Evolutionary conservation across 768 basidiomycete species (phyloP).

Genomic region (Mycena crocata): DNA sequence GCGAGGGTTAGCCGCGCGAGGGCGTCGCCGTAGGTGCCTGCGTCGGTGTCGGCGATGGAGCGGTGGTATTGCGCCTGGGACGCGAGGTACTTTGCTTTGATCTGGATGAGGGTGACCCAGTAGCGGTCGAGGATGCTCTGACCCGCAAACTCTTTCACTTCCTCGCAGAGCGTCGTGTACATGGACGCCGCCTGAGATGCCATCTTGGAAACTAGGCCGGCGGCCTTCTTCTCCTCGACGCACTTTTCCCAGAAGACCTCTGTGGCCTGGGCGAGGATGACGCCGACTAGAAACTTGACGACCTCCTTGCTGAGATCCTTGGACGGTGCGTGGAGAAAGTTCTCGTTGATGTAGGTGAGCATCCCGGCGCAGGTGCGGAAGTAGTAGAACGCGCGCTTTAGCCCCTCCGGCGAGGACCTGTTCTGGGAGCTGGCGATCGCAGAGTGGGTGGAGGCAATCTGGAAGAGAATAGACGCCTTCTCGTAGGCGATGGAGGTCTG

Average conservation of each 20-base stretch:
- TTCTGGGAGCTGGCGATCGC: conserved; percentile 89
- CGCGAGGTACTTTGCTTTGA: conserved; percentile 91
- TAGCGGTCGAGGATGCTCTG: conserved; percentile 96
- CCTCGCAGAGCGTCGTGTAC: conserved; percentile 87
- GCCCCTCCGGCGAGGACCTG: conserved; percentile 88
- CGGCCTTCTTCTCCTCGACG: conserved; percentile 90
- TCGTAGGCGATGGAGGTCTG: conserved; percentile 98
- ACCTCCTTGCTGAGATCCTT: conserved; percentile 95
- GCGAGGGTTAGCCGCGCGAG: conserved; percentile 84
- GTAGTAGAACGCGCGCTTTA: conserved; percentile 94
- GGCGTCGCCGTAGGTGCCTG: conserved; percentile 87
- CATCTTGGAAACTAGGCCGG: conserved; percentile 83
- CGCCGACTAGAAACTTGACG: conserved; percentile 89
- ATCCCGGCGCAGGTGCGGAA: conserved; percentile 92
- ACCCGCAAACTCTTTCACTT: conserved; percentile 96
- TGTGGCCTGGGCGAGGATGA: conserved; percentile 93
- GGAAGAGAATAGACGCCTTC: conserved; percentile 97
- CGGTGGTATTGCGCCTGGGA: conserved; percentile 92
- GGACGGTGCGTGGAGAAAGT: conserved; percentile 97
- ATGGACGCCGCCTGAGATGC: conserved; percentile 84
- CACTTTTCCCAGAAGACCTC: conserved; percentile 98
- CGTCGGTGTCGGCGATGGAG: conserved; percentile 78
- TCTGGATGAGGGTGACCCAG: conserved; percentile 90
- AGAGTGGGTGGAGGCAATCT: conserved; percentile 94
- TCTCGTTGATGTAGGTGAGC: conserved; percentile 99